Evolutionary conservation across 352 stramenopile species (phyloP), one percentile per base, ranked within the genome.

Genomic region (Globisporangium nodosum): DNA sequence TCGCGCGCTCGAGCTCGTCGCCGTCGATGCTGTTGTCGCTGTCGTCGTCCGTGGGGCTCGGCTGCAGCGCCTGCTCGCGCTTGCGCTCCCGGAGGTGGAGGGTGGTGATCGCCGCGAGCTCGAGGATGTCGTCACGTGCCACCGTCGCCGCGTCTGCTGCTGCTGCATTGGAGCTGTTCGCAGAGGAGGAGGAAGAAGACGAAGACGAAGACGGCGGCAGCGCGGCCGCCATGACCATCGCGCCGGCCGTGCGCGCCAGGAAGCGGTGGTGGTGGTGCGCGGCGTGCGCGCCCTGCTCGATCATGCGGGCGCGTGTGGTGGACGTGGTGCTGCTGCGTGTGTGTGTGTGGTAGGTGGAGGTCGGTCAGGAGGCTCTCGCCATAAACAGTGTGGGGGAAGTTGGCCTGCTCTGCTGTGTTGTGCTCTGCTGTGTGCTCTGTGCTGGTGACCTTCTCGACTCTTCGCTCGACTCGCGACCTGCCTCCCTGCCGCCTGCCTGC

Each of bases 51-150:
- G 35, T 49, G 16, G 49, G 60, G 20, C 43, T 67, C 42, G 51
- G 57, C n/a, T 43, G 30, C 24, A 52, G 42, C 47, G 49, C 40
- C 40, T 62, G 37, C n/a, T 62, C 56, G 39, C 49, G 56, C 35
- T 61, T 61, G 35, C 55, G 47, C 55, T 61, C 55, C 21, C 37
- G 30, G 18, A 55, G 24, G 21, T 54, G 55, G 5, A 61, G 48
- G 12, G 47, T 61, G 9, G 55, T 43, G 48, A 55, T 61, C 15
- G 21, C n/a, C 11, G 45, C 12, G n/a, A 54, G 24, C n/a, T 54
- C 62, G 40, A 49, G 31, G 52, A 69, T 58, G 52, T 72, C 65
- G 66, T 49, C 45, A 49, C 45, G 45, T 4, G 45, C 45, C 18
- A n/a, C 16, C n/a, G 21, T 6, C 12, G 45, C 45, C 18, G n/a